Conservation (phyloP, 345 rosid genomes). For the Moricandia moricandioides region DNA sequence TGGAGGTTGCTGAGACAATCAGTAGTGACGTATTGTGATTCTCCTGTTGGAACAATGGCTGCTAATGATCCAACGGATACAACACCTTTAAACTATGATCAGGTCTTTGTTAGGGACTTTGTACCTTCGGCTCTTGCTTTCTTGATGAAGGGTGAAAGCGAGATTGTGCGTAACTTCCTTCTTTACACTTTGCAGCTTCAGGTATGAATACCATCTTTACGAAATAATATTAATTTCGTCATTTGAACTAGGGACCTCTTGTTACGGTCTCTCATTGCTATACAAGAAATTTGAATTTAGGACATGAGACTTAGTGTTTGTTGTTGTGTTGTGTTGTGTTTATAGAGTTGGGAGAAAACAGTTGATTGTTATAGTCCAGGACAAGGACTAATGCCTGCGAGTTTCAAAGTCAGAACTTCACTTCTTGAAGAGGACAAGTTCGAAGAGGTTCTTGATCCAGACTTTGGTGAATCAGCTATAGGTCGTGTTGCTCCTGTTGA, state of each 20-base stretch:
- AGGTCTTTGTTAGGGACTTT: conserved; percentile 91
- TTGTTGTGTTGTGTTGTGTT: conserved; percentile 14
- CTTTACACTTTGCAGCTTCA: conserved; percentile 93
- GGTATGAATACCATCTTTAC: conserved; percentile 38
- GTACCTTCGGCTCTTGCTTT: conserved; percentile 91
- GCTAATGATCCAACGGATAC: conserved; percentile 78
- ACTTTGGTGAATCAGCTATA: conserved; percentile 94
- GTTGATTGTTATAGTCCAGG: conserved; percentile 93
- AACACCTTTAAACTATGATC: conserved; percentile 84
- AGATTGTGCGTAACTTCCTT: conserved; percentile 86
- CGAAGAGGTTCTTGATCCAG: conserved; percentile 83
- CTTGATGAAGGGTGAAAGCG: conserved; percentile 82
- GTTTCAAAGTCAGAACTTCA: conserved; percentile 80
- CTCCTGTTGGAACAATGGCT: conserved; percentile 89
- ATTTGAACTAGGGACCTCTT: too few species aligned
- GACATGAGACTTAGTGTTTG: not conserved
- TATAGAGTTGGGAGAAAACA: conserved; percentile 91
- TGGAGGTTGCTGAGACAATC: conserved; percentile 78
- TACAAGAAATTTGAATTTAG: not conserved
- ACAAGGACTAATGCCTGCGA: conserved; percentile 94
- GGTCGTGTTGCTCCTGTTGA: conserved; percentile 96
- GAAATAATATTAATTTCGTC: too few species aligned
- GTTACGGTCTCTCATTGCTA: too few species aligned
- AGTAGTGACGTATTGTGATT: conserved; percentile 69
- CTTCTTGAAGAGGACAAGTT: conserved; percentile 69